Evolutionary conservation across 176 grass and related monocot species (phyloP).

Genomic region (Avena insularis): DNA sequence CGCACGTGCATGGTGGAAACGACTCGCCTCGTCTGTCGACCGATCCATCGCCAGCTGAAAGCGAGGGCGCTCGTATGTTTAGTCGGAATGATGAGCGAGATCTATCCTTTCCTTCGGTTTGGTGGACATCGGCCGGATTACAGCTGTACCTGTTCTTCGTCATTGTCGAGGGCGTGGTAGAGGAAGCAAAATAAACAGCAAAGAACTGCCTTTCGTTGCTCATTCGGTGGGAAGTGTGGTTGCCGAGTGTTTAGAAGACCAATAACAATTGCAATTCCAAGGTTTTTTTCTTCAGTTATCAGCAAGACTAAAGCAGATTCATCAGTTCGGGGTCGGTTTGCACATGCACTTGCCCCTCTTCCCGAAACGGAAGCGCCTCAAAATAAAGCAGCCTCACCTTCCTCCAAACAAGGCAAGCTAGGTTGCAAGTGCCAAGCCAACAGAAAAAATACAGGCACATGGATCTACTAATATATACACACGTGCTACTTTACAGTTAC

Average conservation of each 20-base stretch:
- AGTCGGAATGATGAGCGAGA: neutral
- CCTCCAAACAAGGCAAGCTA: constrained; percentile 1
- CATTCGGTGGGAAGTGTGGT: neutral
- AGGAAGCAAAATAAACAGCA: neutral
- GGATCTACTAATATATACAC: constrained; percentile 15
- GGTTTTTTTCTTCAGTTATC: neutral
- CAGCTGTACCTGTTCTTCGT: neutral
- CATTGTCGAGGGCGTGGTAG: neutral
- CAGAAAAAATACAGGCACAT: neutral
- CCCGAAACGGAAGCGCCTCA: constrained; percentile 35
- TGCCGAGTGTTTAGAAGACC: neutral
- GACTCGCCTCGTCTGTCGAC: constrained; percentile 5
- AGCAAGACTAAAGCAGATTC: neutral
- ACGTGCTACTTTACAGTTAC: constrained; percentile 4
- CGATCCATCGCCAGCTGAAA: constrained; percentile 13
- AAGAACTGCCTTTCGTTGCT: neutral
- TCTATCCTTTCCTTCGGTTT: neutral
- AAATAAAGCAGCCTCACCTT: constrained; percentile 31
- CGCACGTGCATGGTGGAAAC: constrained; percentile 1
- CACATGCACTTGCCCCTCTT: constrained; percentile 4
- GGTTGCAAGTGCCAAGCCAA: neutral
- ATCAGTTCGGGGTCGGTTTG: neutral
- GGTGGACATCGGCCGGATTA: neutral
- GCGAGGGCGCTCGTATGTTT: neutral
- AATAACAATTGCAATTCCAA: neutral